Evolutionary conservation across 441 rosid genomes (phyloP).

Genomic region (Raphanus hybrid): DNA sequence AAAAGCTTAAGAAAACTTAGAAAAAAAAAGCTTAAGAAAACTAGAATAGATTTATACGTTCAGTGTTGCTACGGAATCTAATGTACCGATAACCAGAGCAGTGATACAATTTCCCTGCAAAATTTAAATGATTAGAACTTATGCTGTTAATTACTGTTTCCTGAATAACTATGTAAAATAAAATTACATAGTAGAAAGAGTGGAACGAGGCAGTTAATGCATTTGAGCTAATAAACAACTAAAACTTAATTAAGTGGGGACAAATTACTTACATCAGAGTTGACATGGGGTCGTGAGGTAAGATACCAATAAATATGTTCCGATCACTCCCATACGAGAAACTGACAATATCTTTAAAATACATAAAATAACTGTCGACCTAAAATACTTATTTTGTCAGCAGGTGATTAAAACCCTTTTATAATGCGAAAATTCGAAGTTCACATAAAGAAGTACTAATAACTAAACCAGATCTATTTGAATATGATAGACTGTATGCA

Average conservation of each 20-base stretch:
- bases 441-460: neutral
- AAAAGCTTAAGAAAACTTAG: neutral
- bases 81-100: neutral
- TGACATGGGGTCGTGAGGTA: slow-evolving; percentile 32
- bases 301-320: slow-evolving; percentile 26
- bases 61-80: neutral
- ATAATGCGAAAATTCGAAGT: slow-evolving; percentile 4
- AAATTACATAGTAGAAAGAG: neutral
- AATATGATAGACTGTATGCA: neutral
- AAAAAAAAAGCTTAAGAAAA: no score
- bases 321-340: slow-evolving; percentile 13
- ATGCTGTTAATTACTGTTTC: neutral
- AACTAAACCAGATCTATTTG: neutral
- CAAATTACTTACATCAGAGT: slow-evolving; percentile 26
- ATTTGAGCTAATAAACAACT: slow-evolving; percentile 26
- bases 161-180: neutral
- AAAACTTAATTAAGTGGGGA: slow-evolving; percentile 29
- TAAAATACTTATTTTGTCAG: slow-evolving; percentile 17
- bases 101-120: neutral
- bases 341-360: neutral
- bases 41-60: neutral
- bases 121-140: neutral
- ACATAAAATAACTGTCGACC: slow-evolving; percentile 6
- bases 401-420: slow-evolving; percentile 5
- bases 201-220: slow-evolving; percentile 19